A percentile compares a stretch with the other conserved stretches of the same genome.
phyloP scores from a whole-genome alignment of 192 early-diverging fungal species.

The Entomortierella beljakovae region DNA sequence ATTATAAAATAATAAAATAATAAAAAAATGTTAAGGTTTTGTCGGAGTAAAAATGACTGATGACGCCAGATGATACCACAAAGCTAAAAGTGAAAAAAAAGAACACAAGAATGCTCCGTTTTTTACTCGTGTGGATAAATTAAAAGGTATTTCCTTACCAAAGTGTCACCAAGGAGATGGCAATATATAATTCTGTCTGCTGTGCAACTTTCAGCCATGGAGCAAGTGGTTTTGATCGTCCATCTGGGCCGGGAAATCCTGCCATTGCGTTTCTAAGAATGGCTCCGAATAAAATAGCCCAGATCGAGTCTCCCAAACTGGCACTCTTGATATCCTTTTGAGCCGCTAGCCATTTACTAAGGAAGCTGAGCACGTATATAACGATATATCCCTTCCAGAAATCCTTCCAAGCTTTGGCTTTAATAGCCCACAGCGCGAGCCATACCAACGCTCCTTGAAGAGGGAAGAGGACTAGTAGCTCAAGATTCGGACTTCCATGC shows the following conservation, averaged over 20 bases:
- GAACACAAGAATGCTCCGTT: not conserved
- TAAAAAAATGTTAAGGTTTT: constrained; percentile 5
- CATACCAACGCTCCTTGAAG: constrained; percentile 60
- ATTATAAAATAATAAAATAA: not conserved
- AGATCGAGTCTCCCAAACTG: constrained; percentile 64
- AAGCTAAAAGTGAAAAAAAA: not conserved
- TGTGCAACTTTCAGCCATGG: constrained; percentile 65
- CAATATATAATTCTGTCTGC: constrained; percentile 67
- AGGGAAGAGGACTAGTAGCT: constrained; percentile 58
- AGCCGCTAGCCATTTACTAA: constrained; percentile 62
- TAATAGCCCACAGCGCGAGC: constrained; percentile 48
- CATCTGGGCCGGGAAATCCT: constrained; percentile 31
- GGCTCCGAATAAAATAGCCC: constrained; percentile 66
- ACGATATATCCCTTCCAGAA: constrained; percentile 58
- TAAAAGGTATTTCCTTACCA: constrained; percentile 25
- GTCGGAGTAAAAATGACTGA: constrained; percentile 4
- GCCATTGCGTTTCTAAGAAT: constrained; percentile 55
- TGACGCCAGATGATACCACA: constrained; percentile 39
- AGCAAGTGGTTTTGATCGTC: constrained; percentile 50
- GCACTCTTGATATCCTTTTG: constrained; percentile 57
- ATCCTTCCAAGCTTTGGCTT: constrained; percentile 43
- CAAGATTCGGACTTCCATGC: constrained; percentile 44
- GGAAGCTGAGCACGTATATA: constrained; percentile 55
- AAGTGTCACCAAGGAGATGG: constrained; percentile 60
- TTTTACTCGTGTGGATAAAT: not conserved